Base-by-base conservation (phyloP, 192 early-diverging fungal genomes). In the Phlyctochytrium bullatum region DNA sequence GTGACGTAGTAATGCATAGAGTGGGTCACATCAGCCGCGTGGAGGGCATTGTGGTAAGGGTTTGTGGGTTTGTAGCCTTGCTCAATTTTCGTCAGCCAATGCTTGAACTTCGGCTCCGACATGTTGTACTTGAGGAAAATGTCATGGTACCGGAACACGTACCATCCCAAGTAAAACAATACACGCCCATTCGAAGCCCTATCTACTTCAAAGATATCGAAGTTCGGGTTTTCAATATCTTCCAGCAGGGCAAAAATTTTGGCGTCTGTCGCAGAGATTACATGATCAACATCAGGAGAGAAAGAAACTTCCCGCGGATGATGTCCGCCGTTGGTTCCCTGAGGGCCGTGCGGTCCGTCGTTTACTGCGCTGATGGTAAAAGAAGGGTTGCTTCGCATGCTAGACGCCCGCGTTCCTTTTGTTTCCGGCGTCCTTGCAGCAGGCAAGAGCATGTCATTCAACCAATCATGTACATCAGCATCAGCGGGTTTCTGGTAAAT, bases 1-100 rank as follows among this genome's bases (percentile, higher is more conserved):
- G 68, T 73, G 24, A 78, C 35, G 51, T 91, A 91, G 75, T 88
- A 94, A 72, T 88, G 90, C 50, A 92, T 91, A 51, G 89, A 87
- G 71, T 97, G 94, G 12, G 90, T 75, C n/a, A 98, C 96, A 72
- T 98, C 96, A 2, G 95, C 89, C 0, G 94, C 96, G 72, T 98
- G 96, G 28, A 87, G 83, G 75, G 93, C 92, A 78, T 98, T 98
- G 80, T 98, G 96, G 70, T 93, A 96, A 4, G 92, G 91, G 73
- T 96, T 96, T 14, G 68, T 78, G 20, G 36, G 27, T 12, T 51
- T 40, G 65, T 80, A 80, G n/a, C 78, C 78, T 3, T 20, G 32
- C 59, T 80, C 72, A n/a, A 80, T 51, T 27, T 64, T 57, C 2
- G 33, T 66, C 23, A 80, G 32, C 66, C 67, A 78, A 36, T 67